Conservation (phyloP, 805 yeast species). For the Hanseniaspora hatyaiensis region DNA sequence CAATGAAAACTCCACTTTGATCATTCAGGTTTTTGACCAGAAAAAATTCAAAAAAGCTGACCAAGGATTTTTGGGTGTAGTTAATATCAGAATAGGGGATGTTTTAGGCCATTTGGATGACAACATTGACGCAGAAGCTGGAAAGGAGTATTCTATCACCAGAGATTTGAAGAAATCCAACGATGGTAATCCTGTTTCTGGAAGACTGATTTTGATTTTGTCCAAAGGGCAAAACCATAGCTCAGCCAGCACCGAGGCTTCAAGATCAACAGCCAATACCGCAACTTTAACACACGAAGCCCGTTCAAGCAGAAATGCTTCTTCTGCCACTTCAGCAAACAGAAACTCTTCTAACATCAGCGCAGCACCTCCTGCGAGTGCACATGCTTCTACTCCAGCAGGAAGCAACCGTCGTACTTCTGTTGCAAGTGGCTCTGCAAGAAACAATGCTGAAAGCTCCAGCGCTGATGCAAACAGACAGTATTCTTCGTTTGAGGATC, state of each 20-base stretch:
- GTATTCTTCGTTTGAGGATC: constrained; percentile 91
- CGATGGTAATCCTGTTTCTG: constrained; percentile 85
- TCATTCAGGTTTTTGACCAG: constrained; percentile 91
- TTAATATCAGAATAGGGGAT: constrained; percentile 81
- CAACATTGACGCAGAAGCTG: constrained; percentile 28
- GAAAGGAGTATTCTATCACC: constrained; percentile 71
- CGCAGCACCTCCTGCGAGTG: neutral
- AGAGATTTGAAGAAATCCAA: constrained; percentile 85
- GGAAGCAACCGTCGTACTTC: constrained; percentile 15
- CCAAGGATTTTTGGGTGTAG: constrained; percentile 95
- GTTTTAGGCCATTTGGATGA: constrained; percentile 51
- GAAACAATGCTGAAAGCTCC: constrained; percentile 18
- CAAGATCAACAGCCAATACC: neutral
- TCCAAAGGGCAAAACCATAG: constrained; percentile 27
- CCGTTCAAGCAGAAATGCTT: neutral
- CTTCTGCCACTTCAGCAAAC: neutral
- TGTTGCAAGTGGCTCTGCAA: constrained; percentile 20
- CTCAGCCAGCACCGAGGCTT: neutral
- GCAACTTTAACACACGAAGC: too few species aligned
- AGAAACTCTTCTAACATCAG: neutral
- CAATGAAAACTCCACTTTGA: constrained; percentile 70
- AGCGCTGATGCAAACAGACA: constrained; percentile 37
- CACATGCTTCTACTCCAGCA: constrained; percentile 2
- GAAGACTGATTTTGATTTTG: constrained; percentile 71
- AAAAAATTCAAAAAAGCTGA: constrained; percentile 96